phyloP scores from a whole-genome alignment of 257 asterid genomes.

The Solanum sejunctum region DNA sequence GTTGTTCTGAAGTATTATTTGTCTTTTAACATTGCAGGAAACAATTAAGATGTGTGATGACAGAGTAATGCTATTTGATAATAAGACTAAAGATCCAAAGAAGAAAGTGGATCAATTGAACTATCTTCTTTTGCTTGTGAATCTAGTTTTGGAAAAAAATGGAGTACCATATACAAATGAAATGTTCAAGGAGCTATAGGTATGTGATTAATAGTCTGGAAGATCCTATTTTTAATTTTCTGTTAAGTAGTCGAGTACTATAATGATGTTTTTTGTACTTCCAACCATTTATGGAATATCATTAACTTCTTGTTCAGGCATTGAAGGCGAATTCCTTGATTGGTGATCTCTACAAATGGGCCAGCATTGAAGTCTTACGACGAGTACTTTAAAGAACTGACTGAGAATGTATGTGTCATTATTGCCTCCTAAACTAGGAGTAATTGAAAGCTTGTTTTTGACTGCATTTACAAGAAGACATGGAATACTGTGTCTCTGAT shows the following conservation, averaged over 20 bases:
- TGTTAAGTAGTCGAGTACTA: background rate
- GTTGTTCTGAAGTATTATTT: background rate
- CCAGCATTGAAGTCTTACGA: conserved; percentile 20
- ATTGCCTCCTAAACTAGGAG: background rate
- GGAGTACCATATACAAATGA: conserved; percentile 48
- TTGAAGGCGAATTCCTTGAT: conserved; percentile 24
- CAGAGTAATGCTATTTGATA: conserved; percentile 49
- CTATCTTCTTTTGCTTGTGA: conserved; percentile 31
- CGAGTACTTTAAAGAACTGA: conserved; percentile 25
- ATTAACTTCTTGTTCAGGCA: conserved; percentile 24
- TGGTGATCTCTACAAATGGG: conserved; percentile 28
- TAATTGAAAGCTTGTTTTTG: background rate
- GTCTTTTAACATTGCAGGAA: conserved; percentile 9
- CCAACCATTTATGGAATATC: conserved; percentile 12
- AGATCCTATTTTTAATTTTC: background rate
- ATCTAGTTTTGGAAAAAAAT: conserved; percentile 26
- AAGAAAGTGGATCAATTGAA: conserved; percentile 23
- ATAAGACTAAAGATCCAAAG: conserved; percentile 29
- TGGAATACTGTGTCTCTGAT: background rate
- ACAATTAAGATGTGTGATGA: conserved; percentile 41
- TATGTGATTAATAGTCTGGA: background rate
- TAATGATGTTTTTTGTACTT: background rate
- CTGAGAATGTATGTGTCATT: conserved; percentile 28
- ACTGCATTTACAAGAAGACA: background rate
- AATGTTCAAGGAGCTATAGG: conserved; percentile 32